Conservation (phyloP, 2,329 filamentous ascomycete genomes). For the Podosphaera xanthii region DNA sequence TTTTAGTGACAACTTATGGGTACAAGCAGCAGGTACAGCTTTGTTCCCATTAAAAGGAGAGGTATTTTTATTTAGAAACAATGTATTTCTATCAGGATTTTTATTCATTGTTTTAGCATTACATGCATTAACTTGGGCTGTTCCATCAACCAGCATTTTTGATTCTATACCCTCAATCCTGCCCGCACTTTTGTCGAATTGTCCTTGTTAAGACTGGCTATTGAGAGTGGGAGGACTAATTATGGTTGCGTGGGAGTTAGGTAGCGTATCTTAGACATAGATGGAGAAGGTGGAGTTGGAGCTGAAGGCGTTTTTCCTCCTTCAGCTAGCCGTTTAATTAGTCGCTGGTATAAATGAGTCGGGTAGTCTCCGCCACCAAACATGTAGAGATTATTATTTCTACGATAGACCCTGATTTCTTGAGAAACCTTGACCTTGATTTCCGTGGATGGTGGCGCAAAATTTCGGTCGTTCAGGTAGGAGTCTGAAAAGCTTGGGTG, state of each 20-base stretch:
- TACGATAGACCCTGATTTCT: not conserved
- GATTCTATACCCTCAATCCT: not conserved
- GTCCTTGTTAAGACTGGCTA: not conserved
- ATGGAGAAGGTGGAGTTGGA: not conserved
- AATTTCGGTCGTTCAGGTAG: too few species aligned
- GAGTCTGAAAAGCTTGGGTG: too few species aligned
- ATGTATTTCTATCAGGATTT: not conserved
- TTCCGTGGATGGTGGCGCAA: not conserved
- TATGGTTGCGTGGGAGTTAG: not conserved
- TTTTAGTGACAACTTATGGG: not conserved
- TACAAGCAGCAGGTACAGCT: not conserved
- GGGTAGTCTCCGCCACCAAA: not conserved
- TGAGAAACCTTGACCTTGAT: not conserved
- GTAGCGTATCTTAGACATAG: not conserved
- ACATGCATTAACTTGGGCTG: not conserved
- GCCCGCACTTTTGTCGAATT: not conserved
- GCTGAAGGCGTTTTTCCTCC: not conserved
- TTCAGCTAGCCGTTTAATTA: not conserved
- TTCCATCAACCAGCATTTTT: not conserved
- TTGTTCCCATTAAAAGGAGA: not conserved
- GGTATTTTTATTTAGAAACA: not conserved
- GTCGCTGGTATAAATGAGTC: not conserved
- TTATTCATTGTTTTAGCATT: not conserved
- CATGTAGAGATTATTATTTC: not conserved
- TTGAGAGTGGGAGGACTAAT: not conserved